Conservation (phyloP, 208 protist species). For the Leishmania tropica region DNA sequence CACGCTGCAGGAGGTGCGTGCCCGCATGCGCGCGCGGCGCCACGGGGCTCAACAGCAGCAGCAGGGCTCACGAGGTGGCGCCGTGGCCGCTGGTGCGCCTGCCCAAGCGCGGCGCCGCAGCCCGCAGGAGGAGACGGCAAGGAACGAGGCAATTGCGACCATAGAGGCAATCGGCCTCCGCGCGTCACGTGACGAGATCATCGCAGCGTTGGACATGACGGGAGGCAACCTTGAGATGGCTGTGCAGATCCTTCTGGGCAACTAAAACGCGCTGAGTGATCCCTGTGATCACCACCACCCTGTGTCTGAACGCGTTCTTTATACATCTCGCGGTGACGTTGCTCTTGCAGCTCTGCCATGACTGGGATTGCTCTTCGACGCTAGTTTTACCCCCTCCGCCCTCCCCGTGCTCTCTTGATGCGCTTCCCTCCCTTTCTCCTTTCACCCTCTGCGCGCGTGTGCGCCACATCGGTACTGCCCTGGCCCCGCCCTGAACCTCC, state of each 20-base stretch:
- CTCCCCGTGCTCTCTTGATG: background rate
- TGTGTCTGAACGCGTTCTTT: background rate
- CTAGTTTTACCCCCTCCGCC: background rate
- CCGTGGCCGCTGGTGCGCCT: background rate
- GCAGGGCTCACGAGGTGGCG: background rate
- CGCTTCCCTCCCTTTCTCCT: background rate
- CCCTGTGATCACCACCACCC: background rate
- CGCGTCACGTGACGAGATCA: constrained; percentile 45
- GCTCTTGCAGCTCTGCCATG: background rate
- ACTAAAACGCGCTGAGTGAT: background rate
- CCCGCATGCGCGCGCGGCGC: constrained; percentile 26
- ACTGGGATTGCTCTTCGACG: background rate
- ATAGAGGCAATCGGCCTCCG: constrained; percentile 61
- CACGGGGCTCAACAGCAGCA: background rate
- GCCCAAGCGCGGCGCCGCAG: background rate
- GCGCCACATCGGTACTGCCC: background rate
- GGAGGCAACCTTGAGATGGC: constrained; percentile 57
- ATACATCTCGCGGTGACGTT: background rate
- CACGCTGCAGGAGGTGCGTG: constrained; percentile 20
- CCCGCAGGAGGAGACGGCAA: constrained; percentile 14
- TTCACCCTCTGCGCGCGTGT: background rate
- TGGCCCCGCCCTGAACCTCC: background rate
- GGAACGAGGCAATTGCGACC: constrained; percentile 34
- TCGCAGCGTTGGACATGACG: constrained; percentile 39
- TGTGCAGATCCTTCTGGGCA: constrained; percentile 56